Evolutionary conservation across 2,329 filamentous ascomycete species (phyloP), one percentile per base, ranked within the genome.

Genomic region (Phyllosticta capitalensis): DNA sequence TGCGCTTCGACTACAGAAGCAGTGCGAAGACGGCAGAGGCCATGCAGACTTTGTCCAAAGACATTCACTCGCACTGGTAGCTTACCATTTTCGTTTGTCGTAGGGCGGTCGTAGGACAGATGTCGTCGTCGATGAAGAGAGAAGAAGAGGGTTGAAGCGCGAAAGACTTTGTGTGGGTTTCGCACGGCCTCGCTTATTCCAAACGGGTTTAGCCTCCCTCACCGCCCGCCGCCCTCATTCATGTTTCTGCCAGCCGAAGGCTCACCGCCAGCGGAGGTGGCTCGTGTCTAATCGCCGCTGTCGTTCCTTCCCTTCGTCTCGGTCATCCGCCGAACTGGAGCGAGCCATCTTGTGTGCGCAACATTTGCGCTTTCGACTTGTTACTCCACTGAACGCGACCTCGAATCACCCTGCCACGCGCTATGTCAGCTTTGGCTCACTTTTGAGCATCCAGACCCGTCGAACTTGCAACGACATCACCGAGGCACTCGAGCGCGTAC

Each of bases 11-110:
- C 49, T 30, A 19, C 58, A 21, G 5, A 22, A 17, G 28, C 24
- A 48, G 21, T 14, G 38, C 38, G 45, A 20, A 19, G 57, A 45
- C 53, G 28, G 22, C 58, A 60, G 58, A 56, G 58, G 58, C 24
- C 14, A 19, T 45, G 21, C 53, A 56, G 58, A 55, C 48, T 55
- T 26, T 51, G n/a, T 24, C 55, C 48, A n/a, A 28, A 52, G 38
- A n/a, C 52, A 26, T 19, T 50, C 21, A 56, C 50, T 45, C 53
- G 45, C n/a, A 45, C 12, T 19, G 49, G 54, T 28, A 52, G 54
- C 58, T 56, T 60, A 60, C 58, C 58, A 60, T 60, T 55, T 52
- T 60, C 53, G n/a, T 45, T 60, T 60, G 58, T 60, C 58, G 58
- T 52, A 19, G 28, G 51, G 58, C 58, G 58, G 58, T 56, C 58